Evolutionary conservation across 768 basidiomycete species (phyloP).

Genomic region (Leucocoprinus leucothites): DNA sequence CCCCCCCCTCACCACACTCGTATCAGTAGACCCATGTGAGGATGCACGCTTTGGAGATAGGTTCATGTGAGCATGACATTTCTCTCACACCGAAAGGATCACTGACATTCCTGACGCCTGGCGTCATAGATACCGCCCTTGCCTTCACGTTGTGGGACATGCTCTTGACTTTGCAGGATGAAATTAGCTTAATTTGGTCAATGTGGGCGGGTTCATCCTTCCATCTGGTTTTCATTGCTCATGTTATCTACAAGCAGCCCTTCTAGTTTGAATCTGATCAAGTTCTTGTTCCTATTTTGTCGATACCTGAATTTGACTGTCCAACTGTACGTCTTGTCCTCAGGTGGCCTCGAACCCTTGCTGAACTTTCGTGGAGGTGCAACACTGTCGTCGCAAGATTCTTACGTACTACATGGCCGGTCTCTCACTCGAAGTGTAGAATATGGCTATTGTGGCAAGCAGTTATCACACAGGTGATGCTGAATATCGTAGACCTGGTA

Average conservation of each 20-base stretch:
- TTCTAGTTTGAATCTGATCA: background rate
- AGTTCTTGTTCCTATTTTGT: background rate
- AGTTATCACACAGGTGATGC: background rate
- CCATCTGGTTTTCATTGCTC: background rate
- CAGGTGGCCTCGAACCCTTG: background rate
- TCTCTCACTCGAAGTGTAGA: background rate
- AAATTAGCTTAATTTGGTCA: background rate
- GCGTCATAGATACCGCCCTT: background rate
- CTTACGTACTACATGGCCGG: background rate
- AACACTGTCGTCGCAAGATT: background rate
- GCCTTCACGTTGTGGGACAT: background rate
- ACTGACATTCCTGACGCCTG: background rate
- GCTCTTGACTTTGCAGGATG: background rate
- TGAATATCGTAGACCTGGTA: background rate
- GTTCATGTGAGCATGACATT: background rate
- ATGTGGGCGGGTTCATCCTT: background rate
- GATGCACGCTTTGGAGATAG: background rate
- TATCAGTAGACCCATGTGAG: background rate
- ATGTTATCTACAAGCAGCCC: background rate
- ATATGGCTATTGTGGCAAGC: background rate
- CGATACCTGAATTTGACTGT: background rate
- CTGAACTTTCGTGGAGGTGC: background rate
- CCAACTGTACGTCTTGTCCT: background rate
- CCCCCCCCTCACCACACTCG: background rate
- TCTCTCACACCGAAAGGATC: background rate